Conservation (phyloP, 108 stramenopile species). For the Stephanodiscus minutulus region DNA sequence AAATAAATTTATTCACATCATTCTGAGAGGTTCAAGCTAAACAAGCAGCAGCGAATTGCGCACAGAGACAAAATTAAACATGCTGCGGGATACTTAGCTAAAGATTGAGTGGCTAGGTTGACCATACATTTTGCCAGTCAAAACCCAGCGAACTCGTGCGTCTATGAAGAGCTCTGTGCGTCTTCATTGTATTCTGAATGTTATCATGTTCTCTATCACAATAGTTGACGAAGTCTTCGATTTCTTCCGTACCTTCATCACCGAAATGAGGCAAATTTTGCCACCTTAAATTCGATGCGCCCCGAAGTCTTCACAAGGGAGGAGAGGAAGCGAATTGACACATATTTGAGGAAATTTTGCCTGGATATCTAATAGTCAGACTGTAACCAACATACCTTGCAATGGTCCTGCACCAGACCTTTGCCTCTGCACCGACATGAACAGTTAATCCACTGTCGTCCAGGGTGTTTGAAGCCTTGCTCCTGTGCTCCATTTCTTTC, state of each 20-base stretch:
- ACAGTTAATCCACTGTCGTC: conserved; percentile 38
- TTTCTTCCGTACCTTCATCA: conserved; percentile 19
- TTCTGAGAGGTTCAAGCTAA: too few species aligned
- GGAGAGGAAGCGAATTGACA: conserved; percentile 1
- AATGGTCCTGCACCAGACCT: conserved; percentile 80
- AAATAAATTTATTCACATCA: too few species aligned
- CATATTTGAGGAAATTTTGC: not conserved
- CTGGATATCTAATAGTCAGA: conserved; percentile 1
- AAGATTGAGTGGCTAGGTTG: not conserved
- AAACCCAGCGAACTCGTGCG: conserved; percentile 1
- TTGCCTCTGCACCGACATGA: conserved; percentile 54
- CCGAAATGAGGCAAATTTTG: conserved; percentile 39
- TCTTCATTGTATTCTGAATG: conserved; percentile 4
- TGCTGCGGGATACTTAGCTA: not conserved
- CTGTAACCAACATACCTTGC: conserved; percentile 37
- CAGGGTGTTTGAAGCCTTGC: conserved; percentile 8
- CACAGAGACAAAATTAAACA: not conserved
- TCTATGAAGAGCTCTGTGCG: not conserved
- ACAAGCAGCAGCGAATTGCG: too few species aligned
- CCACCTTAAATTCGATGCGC: conserved; percentile 18
- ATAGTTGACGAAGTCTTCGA: conserved; percentile 26
- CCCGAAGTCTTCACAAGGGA: conserved; percentile 14
- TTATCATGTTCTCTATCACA: conserved; percentile 8
- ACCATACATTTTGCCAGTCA: not conserved
- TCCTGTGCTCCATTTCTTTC: conserved; percentile 53